Evolutionary conservation across 768 basidiomycete species (phyloP).

Genomic region (Xerocomus brunneocitrinus): DNA sequence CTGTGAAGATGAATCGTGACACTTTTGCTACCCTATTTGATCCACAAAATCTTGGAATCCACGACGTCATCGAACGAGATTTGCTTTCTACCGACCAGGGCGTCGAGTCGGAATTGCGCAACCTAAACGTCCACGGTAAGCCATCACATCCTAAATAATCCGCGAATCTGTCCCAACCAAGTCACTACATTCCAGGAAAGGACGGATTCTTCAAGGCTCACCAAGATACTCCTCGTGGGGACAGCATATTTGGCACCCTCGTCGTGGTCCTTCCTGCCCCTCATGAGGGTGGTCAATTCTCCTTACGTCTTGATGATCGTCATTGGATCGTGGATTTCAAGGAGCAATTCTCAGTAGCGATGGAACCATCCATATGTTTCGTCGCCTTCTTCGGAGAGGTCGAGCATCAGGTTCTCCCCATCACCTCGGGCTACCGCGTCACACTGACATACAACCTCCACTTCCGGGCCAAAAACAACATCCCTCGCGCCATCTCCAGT

Average conservation of each 20-base stretch:
- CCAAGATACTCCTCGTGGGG: conserved; percentile 42
- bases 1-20: conserved; percentile 38
- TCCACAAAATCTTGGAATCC: too few relatives aligned
- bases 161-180: not conserved
- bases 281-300: conserved; percentile 39
- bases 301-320: conserved; percentile 31
- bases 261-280: conserved; percentile 43
- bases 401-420: conserved; percentile 40
- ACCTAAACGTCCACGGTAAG: conserved; percentile 44
- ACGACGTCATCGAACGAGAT: too few relatives aligned
- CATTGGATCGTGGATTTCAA: conserved; percentile 39
- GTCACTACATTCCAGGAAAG: not conserved
- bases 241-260: conserved; percentile 47
- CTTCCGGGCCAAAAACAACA: not conserved
- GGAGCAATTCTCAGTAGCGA: not conserved
- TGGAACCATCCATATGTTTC: conserved; percentile 28
- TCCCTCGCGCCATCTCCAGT: not conserved
- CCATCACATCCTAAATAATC: not conserved
- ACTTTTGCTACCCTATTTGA: too few relatives aligned
- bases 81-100: conserved; percentile 21
- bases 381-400: conserved; percentile 42
- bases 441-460: conserved; percentile 41
- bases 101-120: conserved; percentile 34
- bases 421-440: conserved; percentile 39
- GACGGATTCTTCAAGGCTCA: conserved; percentile 49